Evolutionary conservation across 2,329 filamentous ascomycete genomes (phyloP), one percentile per base, ranked within the genome.

Genomic region (Aspergillus ibericus): DNA sequence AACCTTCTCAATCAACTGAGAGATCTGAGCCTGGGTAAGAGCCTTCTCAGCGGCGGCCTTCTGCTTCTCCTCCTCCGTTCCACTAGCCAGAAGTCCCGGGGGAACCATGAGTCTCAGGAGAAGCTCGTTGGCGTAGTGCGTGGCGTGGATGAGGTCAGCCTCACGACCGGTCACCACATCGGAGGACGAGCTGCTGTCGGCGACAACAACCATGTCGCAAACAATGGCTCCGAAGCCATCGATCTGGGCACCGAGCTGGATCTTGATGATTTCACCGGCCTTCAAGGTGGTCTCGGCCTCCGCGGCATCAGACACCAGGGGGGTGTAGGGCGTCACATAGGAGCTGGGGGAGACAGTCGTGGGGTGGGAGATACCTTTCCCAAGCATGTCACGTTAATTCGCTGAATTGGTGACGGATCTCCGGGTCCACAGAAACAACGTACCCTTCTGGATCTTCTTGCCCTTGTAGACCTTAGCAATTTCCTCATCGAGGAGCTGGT

Each of bases 211-310:
- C 60, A 92, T 96, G 79, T 97, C 90, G 80, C 95, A 97, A 69
- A 97, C 91, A 74, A 99, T 97, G 67, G 93, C 90, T 69, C 92
- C 92, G 73, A 98, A 96, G 55, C 95, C 95, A 80, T 98, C 92
- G 64, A 99, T 97, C 81, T 99, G 95, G 53, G 95, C 95, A 72
- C 95, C 95, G n/a, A 99, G 87, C 81, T 99, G 95, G 76, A 99
- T 95, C 86, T 99, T 99, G 80, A 96, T 85, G 62, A 91, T 81
- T 81, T 99, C 95, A 62, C 88, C 90, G 53, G 88, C 84, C 81
- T 96, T 91, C 69, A 99, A 84, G 71, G 88, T 87, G 50, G 85
- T 83, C 58, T 84, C 85, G 62, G 93, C 91, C 82, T 99, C 95
- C 75, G 89, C 87, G 76, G 89, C 83, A 72, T 99, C 95, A 64